A percentile compares a stretch with the other conserved stretches of the same genome.
Conservation (phyloP, 2,329 filamentous ascomycete species). For the Ophiobolus disseminans region DNA sequence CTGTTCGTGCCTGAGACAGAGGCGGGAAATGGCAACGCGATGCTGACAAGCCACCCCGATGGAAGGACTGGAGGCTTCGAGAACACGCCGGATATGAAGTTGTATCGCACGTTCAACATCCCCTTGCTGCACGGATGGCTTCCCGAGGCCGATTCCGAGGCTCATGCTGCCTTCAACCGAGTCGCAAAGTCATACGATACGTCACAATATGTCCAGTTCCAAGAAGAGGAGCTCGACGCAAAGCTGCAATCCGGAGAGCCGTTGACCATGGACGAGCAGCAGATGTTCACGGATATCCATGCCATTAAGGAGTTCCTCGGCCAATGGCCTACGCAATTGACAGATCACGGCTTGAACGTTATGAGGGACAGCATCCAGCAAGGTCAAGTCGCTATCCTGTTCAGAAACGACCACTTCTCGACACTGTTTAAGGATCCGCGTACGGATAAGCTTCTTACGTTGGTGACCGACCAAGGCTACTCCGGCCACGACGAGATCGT, state of each 20-base stretch:
- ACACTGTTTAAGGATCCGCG: slow-evolving; percentile 89
- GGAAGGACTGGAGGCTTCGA: slow-evolving; percentile 77
- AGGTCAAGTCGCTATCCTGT: slow-evolving; percentile 86
- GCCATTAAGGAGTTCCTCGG: slow-evolving; percentile 84
- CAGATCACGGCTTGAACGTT: slow-evolving; percentile 77
- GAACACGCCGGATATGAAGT: slow-evolving; percentile 82
- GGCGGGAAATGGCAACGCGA: slow-evolving; percentile 40
- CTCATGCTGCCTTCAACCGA: slow-evolving; percentile 72
- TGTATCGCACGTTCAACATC: slow-evolving; percentile 88
- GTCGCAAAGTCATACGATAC: slow-evolving; percentile 89
- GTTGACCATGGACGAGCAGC: slow-evolving; percentile 75
- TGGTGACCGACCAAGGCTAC: slow-evolving; percentile 95
- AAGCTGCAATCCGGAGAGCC: slow-evolving; percentile 70
- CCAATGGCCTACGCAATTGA: slow-evolving; percentile 84
- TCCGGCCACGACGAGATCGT: slow-evolving; percentile 87
- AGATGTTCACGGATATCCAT: slow-evolving; percentile 80
- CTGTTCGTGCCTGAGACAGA: slow-evolving; percentile 71
- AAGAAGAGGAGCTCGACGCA: slow-evolving; percentile 85
- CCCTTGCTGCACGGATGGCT: slow-evolving; percentile 95
- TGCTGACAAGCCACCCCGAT: slow-evolving; percentile 51
- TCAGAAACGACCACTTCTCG: slow-evolving; percentile 96
- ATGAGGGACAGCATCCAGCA: slow-evolving; percentile 74
- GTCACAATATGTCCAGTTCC: slow-evolving; percentile 85
- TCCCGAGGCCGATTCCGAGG: slow-evolving; percentile 69
- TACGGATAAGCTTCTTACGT: slow-evolving; percentile 75